Evolutionary conservation across 2,329 filamentous ascomycete species (phyloP).

Genomic region (Ophiobolus disseminans): DNA sequence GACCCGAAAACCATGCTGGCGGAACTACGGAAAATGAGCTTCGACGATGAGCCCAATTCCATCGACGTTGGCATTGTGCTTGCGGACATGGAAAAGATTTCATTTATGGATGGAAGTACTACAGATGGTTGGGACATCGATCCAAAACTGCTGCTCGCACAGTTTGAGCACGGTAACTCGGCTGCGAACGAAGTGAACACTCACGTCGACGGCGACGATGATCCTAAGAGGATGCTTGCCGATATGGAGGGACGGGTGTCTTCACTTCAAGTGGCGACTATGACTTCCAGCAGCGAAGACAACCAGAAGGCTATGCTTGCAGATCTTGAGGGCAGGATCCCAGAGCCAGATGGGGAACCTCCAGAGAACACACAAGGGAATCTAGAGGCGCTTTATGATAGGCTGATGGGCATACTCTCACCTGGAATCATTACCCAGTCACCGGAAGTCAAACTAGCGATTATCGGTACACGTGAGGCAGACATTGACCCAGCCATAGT

Average conservation of each 20-base stretch:
- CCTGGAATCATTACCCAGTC: background rate
- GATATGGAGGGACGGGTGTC: slow-evolving; percentile 6
- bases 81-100: slow-evolving; percentile 5
- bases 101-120: background rate
- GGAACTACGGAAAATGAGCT: background rate
- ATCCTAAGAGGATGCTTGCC: slow-evolving; percentile 11
- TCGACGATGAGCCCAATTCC: background rate
- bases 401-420: background rate
- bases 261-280: no score
- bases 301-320: slow-evolving; percentile 1
- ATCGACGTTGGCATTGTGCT: slow-evolving; percentile 9
- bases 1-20: background rate
- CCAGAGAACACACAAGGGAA: background rate
- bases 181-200: background rate
- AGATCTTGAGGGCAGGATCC: background rate
- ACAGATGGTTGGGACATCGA: background rate
- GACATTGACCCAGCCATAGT: background rate
- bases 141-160: slow-evolving; percentile 1
- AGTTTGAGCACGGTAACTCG: background rate
- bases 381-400: slow-evolving; percentile 4
- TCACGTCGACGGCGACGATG: background rate
- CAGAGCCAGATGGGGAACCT: background rate
- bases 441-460: background rate
- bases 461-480: background rate
- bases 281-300: background rate